Base-by-base conservation (phyloP, 2,329 filamentous ascomycete species). In the Penicillium brasilianum region DNA sequence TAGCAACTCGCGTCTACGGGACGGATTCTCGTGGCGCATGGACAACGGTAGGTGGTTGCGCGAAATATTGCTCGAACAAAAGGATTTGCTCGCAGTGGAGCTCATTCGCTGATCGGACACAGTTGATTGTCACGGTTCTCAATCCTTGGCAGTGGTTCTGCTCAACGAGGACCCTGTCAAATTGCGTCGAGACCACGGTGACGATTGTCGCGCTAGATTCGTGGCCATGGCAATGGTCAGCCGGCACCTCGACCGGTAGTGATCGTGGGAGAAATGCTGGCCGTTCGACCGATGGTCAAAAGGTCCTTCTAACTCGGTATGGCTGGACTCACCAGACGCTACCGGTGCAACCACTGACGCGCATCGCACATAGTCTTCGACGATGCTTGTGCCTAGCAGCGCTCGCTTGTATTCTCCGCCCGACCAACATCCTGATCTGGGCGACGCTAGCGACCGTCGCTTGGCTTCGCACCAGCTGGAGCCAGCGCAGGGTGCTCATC, bases 121-220 rank as follows among this genome's bases (percentile, higher is more conserved):
- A 93, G 88, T 81, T 96, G 49, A 83, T 85, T 60, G 84, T 95
- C 78, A 88, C 88, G 3, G 76, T 90, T 46, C 81, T 88, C 70
- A 96, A 88, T 76, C 92, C 95, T 7, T 99, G 95, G 93, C 92
- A 97, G 76, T 98, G 92, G 91, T 98, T 95, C 78, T 95, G 90
- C 78, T 95, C 93, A 1, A 94, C 93, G 0, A 86, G 95, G 50
- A 97, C 95, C 0, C 90, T 99, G 72, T 97, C 94, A 57, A 99
- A 99, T 78, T 95, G 89, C 55, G 81, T 98, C 4, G 95, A 99
- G 81, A 92, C 90, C n/a, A 91, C 90, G 0, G 80, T 99, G 68
- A 97, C 94, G 4, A 83, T 90, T 61, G 83, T 87, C 70, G 94
- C 93, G 1, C 81, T 98, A 49, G 88, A 87, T 73, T 86, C 88